Evolutionary conservation across 192 early-diverging fungal species (phyloP).

Genomic region (Coemansia sp.): DNA sequence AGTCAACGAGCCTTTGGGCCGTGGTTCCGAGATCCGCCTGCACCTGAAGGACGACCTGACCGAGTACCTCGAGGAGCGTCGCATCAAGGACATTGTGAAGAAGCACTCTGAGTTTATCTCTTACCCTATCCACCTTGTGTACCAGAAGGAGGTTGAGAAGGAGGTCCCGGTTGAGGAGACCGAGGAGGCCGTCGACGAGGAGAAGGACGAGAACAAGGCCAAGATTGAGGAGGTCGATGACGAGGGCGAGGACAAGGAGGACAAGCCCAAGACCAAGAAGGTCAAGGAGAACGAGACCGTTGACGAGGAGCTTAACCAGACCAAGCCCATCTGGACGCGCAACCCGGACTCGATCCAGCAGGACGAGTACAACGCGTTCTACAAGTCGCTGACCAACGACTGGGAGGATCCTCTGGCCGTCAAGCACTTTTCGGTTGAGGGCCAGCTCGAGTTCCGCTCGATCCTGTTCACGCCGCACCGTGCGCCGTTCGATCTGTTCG

Average conservation of each 20-base stretch:
- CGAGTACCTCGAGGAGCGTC: conserved; percentile 98
- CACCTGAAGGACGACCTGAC: conserved; percentile 98
- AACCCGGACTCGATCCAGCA: conserved; percentile 96
- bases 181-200: conserved; percentile 68
- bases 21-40: conserved; percentile 93
- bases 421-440: conserved; percentile 99
- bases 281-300: conserved; percentile 54
- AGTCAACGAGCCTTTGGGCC: conserved; percentile 84
- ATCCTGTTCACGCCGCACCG: conserved; percentile 96
- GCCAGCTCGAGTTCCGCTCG: conserved; percentile 99
- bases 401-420: conserved; percentile 97
- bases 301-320: conserved; percentile 96
- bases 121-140: conserved; percentile 95
- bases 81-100: conserved; percentile 99
- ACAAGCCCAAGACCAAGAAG: conserved; percentile 74
- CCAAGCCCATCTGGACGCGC: conserved; percentile 99
- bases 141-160: conserved; percentile 97
- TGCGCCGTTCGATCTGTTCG: conserved; percentile 97
- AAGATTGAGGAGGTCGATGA: conserved; percentile 71
- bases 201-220: conserved; percentile 77
- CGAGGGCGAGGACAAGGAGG: conserved; percentile 74
- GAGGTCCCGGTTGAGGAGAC: conserved; percentile 94
- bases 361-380: conserved; percentile 97
- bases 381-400: conserved; percentile 98
- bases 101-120: conserved; percentile 99